Percentiles rank a stretch among this genome's conserved stretches.
Conservation (phyloP, 441 rosid species). For the Gossypium davidsonii region DNA sequence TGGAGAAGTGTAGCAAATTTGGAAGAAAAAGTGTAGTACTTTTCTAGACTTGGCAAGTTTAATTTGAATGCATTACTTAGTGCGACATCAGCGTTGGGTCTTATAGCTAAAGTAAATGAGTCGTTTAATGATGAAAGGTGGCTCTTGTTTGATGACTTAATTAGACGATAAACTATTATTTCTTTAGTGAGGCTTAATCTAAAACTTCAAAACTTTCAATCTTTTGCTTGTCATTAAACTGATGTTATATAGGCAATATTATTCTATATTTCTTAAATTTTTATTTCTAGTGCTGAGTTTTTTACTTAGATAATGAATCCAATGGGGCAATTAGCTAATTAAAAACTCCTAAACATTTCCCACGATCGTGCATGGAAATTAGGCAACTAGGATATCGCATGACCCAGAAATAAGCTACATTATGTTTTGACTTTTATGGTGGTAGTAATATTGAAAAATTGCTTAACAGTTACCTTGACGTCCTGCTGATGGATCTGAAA, state of each 20-base stretch:
- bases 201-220: no score
- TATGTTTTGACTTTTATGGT: not conserved
- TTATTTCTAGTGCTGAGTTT: no score
- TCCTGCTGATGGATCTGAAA: not conserved
- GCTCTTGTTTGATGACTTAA: no score
- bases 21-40: not conserved
- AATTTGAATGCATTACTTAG: not conserved
- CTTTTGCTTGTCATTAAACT: no score
- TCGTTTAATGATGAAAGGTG: not conserved
- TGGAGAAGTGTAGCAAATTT: not conserved
- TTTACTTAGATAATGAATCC: no score
- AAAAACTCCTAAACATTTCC: not conserved
- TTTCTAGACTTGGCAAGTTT: not conserved
- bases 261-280: no score
- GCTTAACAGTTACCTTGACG: not conserved
- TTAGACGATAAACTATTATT: no score
- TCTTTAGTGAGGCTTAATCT: no score
- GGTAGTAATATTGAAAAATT: not conserved
- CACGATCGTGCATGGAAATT: not conserved
- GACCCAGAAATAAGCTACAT: not conserved
- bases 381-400: not conserved
- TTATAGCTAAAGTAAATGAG: not conserved
- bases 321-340: not conserved
- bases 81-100: not conserved
- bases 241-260: no score